A percentile compares a stretch with the other conserved stretches of the same genome.
These are phyloP conservation scores for Catunica adiposa DNA, from an alignment of 2,329 filamentous ascomycete genomes.

Conservation along the genomic window DNA sequence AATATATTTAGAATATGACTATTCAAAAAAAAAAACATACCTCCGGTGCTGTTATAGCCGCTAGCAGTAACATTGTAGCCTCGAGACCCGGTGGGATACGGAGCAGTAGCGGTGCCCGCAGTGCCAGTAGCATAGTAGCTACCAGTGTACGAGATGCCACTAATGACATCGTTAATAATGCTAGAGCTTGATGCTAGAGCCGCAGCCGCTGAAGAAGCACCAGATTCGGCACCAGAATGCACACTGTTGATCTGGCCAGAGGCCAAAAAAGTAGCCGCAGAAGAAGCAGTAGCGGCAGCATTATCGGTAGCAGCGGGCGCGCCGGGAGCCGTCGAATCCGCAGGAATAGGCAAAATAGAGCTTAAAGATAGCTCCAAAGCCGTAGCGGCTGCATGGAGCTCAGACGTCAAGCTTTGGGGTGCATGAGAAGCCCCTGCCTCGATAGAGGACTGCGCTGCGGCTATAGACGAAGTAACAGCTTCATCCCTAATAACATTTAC, in stretches of 20 bases:
- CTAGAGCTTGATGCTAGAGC: neutral
- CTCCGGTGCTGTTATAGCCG: conserved; percentile 8
- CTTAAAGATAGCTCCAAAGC: neutral
- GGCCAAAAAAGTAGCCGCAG: neutral
- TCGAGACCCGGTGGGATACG: conserved; percentile 5
- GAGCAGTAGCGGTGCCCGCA: neutral
- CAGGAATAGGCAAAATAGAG: neutral
- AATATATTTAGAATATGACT: neutral
- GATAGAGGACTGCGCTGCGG: neutral
- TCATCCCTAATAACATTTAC: conserved; percentile 34
- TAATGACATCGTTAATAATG: conserved; percentile 2
- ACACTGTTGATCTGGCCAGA: neutral
- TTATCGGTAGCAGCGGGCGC: neutral
- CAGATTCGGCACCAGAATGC: neutral
- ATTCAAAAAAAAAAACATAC: conserved; percentile 1
- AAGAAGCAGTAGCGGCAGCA: neutral
- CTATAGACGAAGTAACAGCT: conserved; percentile 21
- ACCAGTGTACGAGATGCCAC: conserved; percentile 5
- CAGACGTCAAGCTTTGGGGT: neutral
- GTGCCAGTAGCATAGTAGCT: conserved; percentile 2
- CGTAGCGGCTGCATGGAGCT: neutral
- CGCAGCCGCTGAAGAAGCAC: neutral
- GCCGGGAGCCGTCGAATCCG: neutral
- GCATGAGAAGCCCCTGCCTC: neutral
- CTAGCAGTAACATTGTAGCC: conserved; percentile 4